These are phyloP conservation scores for Chytriomyces sp. DNA, from an alignment of 192 early-diverging fungal genomes.

Conservation along the genomic window DNA sequence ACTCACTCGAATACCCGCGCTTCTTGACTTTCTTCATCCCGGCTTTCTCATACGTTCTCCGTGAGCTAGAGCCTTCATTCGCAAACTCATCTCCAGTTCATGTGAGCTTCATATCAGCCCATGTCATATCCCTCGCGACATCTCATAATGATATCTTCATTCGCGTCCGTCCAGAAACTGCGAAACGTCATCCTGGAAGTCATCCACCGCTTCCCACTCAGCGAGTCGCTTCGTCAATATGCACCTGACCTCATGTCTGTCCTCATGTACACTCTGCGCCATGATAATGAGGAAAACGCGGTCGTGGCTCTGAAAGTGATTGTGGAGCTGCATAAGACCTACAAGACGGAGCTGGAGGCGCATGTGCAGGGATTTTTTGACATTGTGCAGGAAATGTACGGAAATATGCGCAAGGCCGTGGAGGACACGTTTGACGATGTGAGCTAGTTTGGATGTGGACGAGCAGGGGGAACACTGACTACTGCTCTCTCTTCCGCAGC, in stretches of 20 bases:
- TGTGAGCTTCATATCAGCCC: slow-evolving; percentile 39
- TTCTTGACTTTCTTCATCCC: slow-evolving; percentile 81
- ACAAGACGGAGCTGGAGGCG: slow-evolving; percentile 78
- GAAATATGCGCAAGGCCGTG: slow-evolving; percentile 86
- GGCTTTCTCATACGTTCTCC: slow-evolving; percentile 75
- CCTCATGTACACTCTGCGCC: slow-evolving; percentile 73
- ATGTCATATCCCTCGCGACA: neutral
- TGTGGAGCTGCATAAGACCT: slow-evolving; percentile 91
- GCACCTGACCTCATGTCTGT: slow-evolving; percentile 75
- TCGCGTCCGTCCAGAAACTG: slow-evolving; percentile 90
- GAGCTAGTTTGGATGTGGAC: neutral
- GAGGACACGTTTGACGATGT: slow-evolving; percentile 75
- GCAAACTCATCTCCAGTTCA: slow-evolving; percentile 75
- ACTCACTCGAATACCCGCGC: slow-evolving; percentile 80
- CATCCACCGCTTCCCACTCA: slow-evolving; percentile 88
- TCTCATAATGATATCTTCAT: too few relatives aligned
- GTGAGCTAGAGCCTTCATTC: slow-evolving; percentile 62
- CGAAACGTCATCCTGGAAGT: slow-evolving; percentile 88
- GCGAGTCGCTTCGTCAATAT: slow-evolving; percentile 77
- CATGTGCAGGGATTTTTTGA: slow-evolving; percentile 89
- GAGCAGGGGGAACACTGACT: neutral
- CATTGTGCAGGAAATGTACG: slow-evolving; percentile 91
- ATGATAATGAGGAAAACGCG: slow-evolving; percentile 98
- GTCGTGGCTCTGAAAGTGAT: slow-evolving; percentile 91
- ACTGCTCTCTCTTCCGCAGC: neutral